These are phyloP conservation scores for Phytophthora cryptogea DNA, from an alignment of 352 stramenopile species.

Conservation along the genomic window DNA sequence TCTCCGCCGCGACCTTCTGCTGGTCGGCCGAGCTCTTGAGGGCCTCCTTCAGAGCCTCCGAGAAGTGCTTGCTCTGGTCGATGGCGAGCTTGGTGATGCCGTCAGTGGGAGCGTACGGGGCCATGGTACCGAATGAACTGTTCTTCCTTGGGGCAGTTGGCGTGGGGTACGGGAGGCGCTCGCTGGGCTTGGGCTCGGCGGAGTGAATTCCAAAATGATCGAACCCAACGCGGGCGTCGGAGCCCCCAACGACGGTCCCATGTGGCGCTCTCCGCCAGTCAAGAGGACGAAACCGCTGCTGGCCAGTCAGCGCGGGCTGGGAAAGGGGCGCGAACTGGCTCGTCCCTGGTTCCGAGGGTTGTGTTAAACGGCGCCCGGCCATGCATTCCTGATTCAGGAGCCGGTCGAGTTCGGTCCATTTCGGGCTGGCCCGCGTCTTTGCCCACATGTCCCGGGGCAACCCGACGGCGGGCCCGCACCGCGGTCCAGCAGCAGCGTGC, in stretches of 20 bases:
- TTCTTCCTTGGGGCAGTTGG: conserved; percentile 34
- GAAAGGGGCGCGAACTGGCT: conserved; percentile 29
- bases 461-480: neutral
- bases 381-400: conserved; percentile 28
- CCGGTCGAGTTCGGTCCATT: conserved; percentile 10
- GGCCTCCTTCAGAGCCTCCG: conserved; percentile 79
- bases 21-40: conserved; percentile 69
- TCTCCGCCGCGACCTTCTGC: conserved; percentile 84
- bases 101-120: conserved; percentile 81
- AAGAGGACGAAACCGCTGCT: conserved; percentile 37
- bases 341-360: conserved; percentile 14
- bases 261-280: conserved; percentile 40
- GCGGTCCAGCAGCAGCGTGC: neutral
- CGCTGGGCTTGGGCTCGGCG: conserved; percentile 44
- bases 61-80: conserved; percentile 92
- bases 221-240: neutral
- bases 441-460: conserved; percentile 11
- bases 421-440: conserved; percentile 22
- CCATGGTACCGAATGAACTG: conserved; percentile 59
- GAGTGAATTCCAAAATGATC: conserved; percentile 86
- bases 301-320: conserved; percentile 36
- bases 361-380: conserved; percentile 20
- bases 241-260: conserved; percentile 1
- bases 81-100: conserved; percentile 86
- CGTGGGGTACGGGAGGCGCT: conserved; percentile 35